Evolutionary conservation across 768 basidiomycete species (phyloP).

Genomic region (Kwoniella heveanensis): DNA sequence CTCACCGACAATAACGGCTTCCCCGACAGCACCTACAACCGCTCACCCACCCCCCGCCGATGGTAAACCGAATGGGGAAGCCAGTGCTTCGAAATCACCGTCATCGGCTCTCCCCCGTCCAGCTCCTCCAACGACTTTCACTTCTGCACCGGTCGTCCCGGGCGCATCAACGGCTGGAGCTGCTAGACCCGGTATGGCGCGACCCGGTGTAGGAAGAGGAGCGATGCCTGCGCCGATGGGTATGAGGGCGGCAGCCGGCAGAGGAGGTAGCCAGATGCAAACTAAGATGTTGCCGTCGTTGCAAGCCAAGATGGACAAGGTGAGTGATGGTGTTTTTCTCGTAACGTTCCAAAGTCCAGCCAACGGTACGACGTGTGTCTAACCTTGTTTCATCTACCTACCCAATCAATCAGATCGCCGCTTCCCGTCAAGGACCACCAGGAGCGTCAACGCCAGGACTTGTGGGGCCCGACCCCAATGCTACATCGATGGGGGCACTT

Average conservation of each 20-base stretch:
- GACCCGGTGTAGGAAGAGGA: conserved; percentile 24
- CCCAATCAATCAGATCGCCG: conserved; percentile 32
- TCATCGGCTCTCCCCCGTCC: conserved; percentile 18
- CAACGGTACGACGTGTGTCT: no score
- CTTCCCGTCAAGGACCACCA: conserved; percentile 34
- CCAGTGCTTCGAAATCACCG: conserved; percentile 4
- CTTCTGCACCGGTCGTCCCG: conserved; percentile 24
- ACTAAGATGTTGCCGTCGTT: conserved; percentile 74
- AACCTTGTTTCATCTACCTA: background rate
- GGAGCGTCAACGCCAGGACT: conserved; percentile 20
- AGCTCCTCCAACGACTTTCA: conserved; percentile 18
- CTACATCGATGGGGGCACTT: conserved; percentile 51
- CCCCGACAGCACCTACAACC: conserved; percentile 21
- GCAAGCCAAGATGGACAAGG: conserved; percentile 91
- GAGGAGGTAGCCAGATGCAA: conserved; percentile 27
- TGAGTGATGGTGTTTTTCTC: conserved; percentile 59
- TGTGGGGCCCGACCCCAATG: conserved; percentile 43
- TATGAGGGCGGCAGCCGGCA: conserved; percentile 37
- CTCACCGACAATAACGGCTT: background rate
- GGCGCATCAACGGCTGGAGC: background rate
- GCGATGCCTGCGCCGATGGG: conserved; percentile 46
- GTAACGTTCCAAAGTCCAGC: no score
- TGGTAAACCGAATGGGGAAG: background rate
- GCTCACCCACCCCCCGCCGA: conserved; percentile 18
- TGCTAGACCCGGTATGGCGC: conserved; percentile 4